Evolutionary conservation across 257 asterid species (phyloP).

Genomic region (Solanum appendiculatum): DNA sequence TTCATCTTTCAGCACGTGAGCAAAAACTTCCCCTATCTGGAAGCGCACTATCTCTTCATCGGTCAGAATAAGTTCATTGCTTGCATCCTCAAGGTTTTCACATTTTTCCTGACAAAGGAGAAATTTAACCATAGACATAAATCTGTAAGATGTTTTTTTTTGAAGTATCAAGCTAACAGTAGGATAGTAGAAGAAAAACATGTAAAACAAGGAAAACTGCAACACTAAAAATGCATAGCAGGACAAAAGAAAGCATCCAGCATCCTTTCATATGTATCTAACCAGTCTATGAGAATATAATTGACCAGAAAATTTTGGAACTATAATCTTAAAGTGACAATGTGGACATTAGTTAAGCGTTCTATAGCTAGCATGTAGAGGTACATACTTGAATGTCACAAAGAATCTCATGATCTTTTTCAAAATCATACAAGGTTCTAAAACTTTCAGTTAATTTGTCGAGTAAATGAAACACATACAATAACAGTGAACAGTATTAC

Average conservation of each 20-base stretch:
- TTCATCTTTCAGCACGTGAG: conserved; percentile 73
- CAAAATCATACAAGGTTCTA: background rate
- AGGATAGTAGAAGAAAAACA: background rate
- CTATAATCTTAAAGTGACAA: background rate
- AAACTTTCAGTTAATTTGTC: background rate
- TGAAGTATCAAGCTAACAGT: background rate
- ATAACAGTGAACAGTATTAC: background rate
- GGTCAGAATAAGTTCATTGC: conserved; percentile 81
- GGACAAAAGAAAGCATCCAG: background rate
- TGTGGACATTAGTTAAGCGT: background rate
- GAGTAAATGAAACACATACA: background rate
- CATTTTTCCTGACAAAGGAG: conserved; percentile 50
- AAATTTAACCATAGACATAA: background rate
- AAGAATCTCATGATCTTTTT: background rate
- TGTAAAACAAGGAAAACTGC: background rate
- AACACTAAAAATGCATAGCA: background rate
- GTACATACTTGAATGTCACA: background rate
- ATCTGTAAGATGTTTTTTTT: background rate
- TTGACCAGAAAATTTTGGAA: background rate
- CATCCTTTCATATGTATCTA: background rate
- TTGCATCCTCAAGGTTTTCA: conserved; percentile 84
- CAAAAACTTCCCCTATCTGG: conserved; percentile 90
- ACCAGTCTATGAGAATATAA: background rate
- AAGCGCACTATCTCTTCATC: conserved; percentile 84
- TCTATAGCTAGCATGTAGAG: background rate